phyloP scores from a whole-genome alignment of 176 grass and related monocot genomes.

The Eremochloa ophiuroides region DNA sequence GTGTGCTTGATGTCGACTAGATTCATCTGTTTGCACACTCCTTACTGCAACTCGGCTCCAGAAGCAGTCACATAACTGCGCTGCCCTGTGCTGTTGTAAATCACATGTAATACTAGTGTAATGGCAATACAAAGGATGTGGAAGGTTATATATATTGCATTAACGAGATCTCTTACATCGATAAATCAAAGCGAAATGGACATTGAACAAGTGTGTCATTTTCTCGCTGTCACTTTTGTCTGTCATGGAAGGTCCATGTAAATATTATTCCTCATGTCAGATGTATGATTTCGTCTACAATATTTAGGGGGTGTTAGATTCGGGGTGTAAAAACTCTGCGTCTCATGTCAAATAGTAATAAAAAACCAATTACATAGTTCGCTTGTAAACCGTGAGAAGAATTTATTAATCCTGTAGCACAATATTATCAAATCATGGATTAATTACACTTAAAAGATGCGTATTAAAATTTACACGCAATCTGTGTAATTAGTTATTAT shows the following conservation, averaged over 20 bases:
- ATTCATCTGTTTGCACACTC: slow-evolving; percentile 94
- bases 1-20: slow-evolving; percentile 89
- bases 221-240: neutral
- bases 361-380: too few species aligned
- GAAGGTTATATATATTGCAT: neutral
- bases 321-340: too few species aligned
- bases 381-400: too few species aligned
- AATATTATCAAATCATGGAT: too few species aligned
- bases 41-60: slow-evolving; percentile 97
- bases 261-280: neutral
- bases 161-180: neutral
- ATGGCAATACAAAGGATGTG: neutral
- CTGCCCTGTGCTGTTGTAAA: slow-evolving; percentile 10
- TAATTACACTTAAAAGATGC: too few species aligned
- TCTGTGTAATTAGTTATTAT: too few species aligned
- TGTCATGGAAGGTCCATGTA: neutral
- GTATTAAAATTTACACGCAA: too few species aligned
- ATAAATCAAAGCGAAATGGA: neutral
- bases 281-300: too few species aligned
- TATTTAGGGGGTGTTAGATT: too few species aligned
- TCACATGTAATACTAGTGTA: slow-evolving; percentile 43
- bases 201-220: neutral
- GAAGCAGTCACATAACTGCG: slow-evolving; percentile 80
- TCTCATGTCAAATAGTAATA: too few species aligned
- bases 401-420: too few species aligned